Evolutionary conservation across 2,329 filamentous ascomycete species (phyloP).

Genomic region (Penicillium polonicum): DNA sequence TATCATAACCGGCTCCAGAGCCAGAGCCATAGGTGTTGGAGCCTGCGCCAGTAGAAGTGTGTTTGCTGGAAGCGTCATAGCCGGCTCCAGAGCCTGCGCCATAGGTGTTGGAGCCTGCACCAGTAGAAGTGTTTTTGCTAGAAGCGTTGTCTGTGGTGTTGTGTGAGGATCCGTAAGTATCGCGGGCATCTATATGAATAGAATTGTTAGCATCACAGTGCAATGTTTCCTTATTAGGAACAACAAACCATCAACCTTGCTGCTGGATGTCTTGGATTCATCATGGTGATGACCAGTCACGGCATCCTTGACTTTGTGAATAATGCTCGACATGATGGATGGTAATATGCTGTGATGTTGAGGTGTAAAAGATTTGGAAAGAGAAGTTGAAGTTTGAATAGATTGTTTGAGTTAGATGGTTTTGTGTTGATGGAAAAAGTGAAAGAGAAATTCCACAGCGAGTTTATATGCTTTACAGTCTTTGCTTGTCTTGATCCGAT

Average conservation of each 20-base stretch:
- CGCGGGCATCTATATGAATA: slow-evolving; percentile 6
- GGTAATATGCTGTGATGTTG: neutral
- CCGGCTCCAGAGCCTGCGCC: slow-evolving; percentile 8
- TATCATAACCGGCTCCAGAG: slow-evolving; percentile 5
- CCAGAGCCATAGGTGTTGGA: slow-evolving; percentile 11
- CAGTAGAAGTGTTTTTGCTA: slow-evolving; percentile 3
- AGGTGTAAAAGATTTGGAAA: neutral
- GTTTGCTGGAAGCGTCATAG: neutral
- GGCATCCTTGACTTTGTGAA: slow-evolving; percentile 52
- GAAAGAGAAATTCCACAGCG: neutral
- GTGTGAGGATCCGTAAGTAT: slow-evolving; percentile 7
- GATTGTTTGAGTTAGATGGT: neutral
- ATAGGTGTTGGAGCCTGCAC: slow-evolving; percentile 6
- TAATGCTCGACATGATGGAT: slow-evolving; percentile 45
- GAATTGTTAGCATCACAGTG: neutral
- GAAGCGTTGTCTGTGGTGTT: neutral
- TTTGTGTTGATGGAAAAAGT: neutral
- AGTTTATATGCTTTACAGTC: slow-evolving; percentile 13
- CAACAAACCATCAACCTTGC: slow-evolving; percentile 11
- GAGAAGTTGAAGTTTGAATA: neutral
- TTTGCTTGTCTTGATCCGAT: neutral
- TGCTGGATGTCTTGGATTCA: slow-evolving; percentile 23
- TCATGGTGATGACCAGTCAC: slow-evolving; percentile 35
- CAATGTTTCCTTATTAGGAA: neutral
- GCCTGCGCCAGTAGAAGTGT: slow-evolving; percentile 3